Base-by-base conservation (phyloP, 2,329 filamentous ascomycete genomes). In the Curvularia spicifera region DNA sequence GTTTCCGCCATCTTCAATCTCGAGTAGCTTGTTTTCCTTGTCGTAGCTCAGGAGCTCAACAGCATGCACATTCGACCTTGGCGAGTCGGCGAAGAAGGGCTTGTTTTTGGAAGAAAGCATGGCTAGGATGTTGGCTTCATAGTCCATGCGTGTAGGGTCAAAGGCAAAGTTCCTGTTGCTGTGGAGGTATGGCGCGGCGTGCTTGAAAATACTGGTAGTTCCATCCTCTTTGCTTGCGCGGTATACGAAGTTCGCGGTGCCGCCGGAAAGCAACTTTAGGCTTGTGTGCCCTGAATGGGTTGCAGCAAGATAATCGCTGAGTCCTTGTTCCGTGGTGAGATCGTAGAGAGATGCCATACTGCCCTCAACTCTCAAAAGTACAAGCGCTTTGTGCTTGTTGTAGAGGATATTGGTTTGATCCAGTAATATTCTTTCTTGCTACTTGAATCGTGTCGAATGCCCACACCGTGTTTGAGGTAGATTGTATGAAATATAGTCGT, bases 181-280 rank as follows among this genome's bases (percentile, higher is more conserved):
- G 26, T 63, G 59, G 4, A 76, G 60, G 28, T 72, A 73, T 7
- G 69, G 67, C 4, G 72, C 71, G 22, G 76, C 74, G 46, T 78
- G 75, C 55, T 78, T 78, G 53, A 73, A 70, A 44, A 78, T 69
- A 15, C 42, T 39, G 2, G 64, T 68, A 18, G 53, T 43, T 29
- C 63, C 60, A 28, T 64, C 48, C 1, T 53, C 39, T 3, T 57
- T 45, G 0, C 45, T 62, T 18, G 73, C 60, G 20, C 75, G 74
- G 51, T 74, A 78, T 40, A 76, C 72, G 50, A 71, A 75, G 51
- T 78, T 78, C 20, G 73, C 73, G 5, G 67, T 73, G 10, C 75
- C 75, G 22, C 75, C 76, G 2, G 65, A 65, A 18, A 78, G 67
- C 2, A 69, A 54, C 0, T 60, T 45, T 5, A 72, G 50, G 18